Evolutionary conservation across 345 rosid genomes (phyloP), one percentile per base, ranked within the genome.

Genomic region (Fremontodendron californicum): DNA sequence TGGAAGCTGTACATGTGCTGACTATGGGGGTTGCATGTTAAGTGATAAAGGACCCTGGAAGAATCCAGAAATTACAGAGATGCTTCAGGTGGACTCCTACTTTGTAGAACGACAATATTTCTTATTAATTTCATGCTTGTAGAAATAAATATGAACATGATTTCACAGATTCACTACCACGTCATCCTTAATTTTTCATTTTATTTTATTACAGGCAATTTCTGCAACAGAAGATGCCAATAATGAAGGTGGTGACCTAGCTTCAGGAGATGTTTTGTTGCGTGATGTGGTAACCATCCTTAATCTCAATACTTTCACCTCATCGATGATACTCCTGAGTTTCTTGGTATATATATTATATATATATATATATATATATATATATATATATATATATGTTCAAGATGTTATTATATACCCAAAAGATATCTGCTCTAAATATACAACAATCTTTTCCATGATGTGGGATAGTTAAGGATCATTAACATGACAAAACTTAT

Each of bases 21-120:
- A 88, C 12, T 82, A 88, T 49, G 92, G 90, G 1, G 90, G 91
- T 73, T 89, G 94, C 85, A 31, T 88, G 69, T 82, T 82, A 12
- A 87, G 92, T 54, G 92, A 90, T 63, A 84, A 80, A 81, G 92
- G 91, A 21, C 94, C 92, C 15, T 90, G 94, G 92, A 83, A 89
- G 21, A 81, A 89, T 77, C 94, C 91, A 11, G 92, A 90, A 64
- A 82, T 86, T 9, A 45, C 4, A 55, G 85, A 86, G 75, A 78
- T 83, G 76, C 74, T 89, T 80, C 80, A 86, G 94, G 92, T 88
- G 78, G 67, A 9, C n/a, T 77, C 49, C 68, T 54, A 40, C 63
- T 64, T 55, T 27, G n/a, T 46, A 37, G 51, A 55, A 27, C 40
- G 18, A 37, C 27, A 43, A 6, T 27, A 4, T 51, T 65, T 23